phyloP scores from a whole-genome alignment of 345 rosid genomes.

The Bretschneidera sinensis region DNA sequence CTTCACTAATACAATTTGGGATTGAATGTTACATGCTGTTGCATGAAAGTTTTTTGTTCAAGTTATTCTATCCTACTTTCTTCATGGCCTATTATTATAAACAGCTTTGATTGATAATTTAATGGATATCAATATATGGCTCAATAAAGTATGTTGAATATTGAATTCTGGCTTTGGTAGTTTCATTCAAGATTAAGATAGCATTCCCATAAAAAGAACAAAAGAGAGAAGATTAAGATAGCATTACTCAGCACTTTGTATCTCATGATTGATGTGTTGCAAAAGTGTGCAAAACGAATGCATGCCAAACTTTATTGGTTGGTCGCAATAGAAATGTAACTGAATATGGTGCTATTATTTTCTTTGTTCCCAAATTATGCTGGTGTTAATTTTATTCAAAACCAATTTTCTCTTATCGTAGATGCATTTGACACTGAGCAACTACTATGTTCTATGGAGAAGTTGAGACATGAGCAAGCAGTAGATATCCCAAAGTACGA shows the following conservation, averaged over 20 bases:
- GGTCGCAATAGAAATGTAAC: neutral
- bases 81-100: too few relatives aligned
- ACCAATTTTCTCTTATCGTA: constrained; percentile 30
- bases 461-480: constrained; percentile 77
- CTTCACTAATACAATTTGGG: too few relatives aligned
- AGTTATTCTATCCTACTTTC: too few relatives aligned
- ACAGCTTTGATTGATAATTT: too few relatives aligned
- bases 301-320: neutral
- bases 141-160: neutral
- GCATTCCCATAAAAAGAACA: too few relatives aligned
- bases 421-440: constrained; percentile 93
- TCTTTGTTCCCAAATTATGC: neutral
- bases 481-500: constrained; percentile 95
- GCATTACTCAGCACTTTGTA: neutral
- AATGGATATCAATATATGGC: neutral
- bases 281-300: too few relatives aligned
- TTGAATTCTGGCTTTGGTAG: neutral
- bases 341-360: neutral
- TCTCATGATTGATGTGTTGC: neutral
- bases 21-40: too few relatives aligned
- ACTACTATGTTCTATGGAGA: constrained; percentile 74
- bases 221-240: too few relatives aligned
- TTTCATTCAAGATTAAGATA: too few relatives aligned
- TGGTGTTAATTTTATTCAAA: constrained; percentile 9
- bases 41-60: too few relatives aligned